phyloP scores from a whole-genome alignment of 192 early-diverging fungal genomes.

The Ambispora gerdemannii region DNA sequence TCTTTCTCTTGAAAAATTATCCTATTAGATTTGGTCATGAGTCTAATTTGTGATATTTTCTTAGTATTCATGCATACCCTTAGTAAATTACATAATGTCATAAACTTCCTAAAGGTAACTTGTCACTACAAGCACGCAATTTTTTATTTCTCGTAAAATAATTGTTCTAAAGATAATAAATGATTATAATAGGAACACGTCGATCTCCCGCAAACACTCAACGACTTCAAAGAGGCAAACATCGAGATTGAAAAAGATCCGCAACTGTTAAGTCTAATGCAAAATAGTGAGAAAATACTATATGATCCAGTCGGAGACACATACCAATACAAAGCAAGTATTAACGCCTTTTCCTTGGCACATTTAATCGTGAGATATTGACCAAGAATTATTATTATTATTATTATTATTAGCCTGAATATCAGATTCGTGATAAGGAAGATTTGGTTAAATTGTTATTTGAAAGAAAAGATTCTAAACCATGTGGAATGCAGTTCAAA shows the following conservation, averaged over 20 bases:
- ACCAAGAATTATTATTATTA: not conserved
- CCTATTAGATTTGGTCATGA: too few species aligned
- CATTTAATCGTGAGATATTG: not conserved
- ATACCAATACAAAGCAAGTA: conserved; percentile 66
- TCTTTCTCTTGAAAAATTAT: too few species aligned
- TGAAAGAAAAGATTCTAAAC: conserved; percentile 47
- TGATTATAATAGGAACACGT: conserved; percentile 43
- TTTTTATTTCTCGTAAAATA: not conserved
- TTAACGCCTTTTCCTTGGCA: not conserved
- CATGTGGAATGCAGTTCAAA: conserved; percentile 71
- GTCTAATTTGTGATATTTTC: too few species aligned
- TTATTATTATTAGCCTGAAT: conserved; percentile 53
- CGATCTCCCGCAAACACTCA: conserved; percentile 57
- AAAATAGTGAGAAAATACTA: conserved; percentile 61
- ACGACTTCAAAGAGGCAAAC: conserved; percentile 52
- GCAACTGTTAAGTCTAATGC: conserved; percentile 55
- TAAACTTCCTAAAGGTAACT: conserved; percentile 53
- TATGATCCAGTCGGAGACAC: conserved; percentile 55
- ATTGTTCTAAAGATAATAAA: too few species aligned
- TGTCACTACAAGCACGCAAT: conserved; percentile 10
- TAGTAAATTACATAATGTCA: conserved; percentile 53
- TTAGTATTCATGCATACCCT: conserved; percentile 53
- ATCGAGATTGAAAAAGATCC: conserved; percentile 51
- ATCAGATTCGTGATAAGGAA: conserved; percentile 65
- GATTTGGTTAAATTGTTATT: conserved; percentile 65